These are phyloP conservation scores for Tubosaeta brunneosetosa DNA, from an alignment of 768 basidiomycete species.

Conservation along the genomic window DNA sequence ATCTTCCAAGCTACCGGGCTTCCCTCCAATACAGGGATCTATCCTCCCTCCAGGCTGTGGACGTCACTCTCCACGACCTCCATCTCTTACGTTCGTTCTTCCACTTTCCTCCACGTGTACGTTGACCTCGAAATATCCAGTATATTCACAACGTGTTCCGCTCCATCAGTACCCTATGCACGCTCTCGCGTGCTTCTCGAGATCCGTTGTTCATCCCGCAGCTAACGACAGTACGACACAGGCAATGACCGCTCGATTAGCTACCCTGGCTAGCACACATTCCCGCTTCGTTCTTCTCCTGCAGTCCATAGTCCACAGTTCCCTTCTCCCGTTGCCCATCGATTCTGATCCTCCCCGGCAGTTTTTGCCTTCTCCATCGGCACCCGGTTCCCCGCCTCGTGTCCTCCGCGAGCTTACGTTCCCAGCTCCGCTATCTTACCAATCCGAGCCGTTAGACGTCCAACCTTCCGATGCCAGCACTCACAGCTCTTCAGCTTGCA, in stretches of 20 bases:
- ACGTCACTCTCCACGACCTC: constrained; percentile 54
- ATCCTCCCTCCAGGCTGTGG: constrained; percentile 41
- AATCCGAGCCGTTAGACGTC: constrained; percentile 16
- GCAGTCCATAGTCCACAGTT: constrained; percentile 68
- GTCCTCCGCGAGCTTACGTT: constrained; percentile 59
- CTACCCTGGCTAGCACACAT: constrained; percentile 54
- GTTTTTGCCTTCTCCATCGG: constrained; percentile 11
- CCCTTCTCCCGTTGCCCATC: constrained; percentile 40
- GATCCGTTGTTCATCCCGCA: constrained; percentile 26
- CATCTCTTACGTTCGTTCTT: constrained; percentile 57
- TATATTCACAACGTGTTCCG: constrained; percentile 58
- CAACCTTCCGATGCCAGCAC: constrained; percentile 6
- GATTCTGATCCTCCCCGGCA: constrained; percentile 40
- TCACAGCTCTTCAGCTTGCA: constrained; percentile 2
- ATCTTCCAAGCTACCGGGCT: constrained; percentile 53
- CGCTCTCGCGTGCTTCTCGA: constrained; percentile 51
- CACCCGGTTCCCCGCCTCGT: constrained; percentile 24
- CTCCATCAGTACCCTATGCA: constrained; percentile 71
- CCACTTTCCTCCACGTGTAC: constrained; percentile 7
- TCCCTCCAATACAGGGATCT: constrained; percentile 41
- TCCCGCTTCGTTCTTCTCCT: constrained; percentile 71
- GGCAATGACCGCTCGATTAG: constrained; percentile 34
- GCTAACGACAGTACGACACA: constrained; percentile 24
- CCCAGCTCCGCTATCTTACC: constrained; percentile 66
- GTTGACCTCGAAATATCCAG: constrained; percentile 32